Evolutionary conservation across 441 rosid species (phyloP), one percentile per base, ranked within the genome.

Genomic region (Bocquillonia castaneifolia): DNA sequence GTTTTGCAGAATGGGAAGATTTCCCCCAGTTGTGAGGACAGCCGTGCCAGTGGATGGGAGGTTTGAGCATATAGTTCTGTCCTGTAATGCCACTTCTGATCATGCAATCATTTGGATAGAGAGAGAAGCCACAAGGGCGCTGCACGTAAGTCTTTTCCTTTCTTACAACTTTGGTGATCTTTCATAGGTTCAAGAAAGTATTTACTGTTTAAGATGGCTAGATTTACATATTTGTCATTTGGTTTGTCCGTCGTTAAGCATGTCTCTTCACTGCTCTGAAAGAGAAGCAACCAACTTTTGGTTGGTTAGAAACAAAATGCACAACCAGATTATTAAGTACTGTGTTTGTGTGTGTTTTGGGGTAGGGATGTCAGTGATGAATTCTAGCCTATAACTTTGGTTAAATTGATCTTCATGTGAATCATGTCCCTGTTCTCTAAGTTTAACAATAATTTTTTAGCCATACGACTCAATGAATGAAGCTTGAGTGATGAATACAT

Each of bases 21-120:
- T 59, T 73, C 93, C 96, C 9, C 97, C 98, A 2, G 87, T 91
- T 44, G 97, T 93, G 68, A 91, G 86, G 72, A 91, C 96, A 20
- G 97, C 94, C 53, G 97, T 93, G 26, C 97, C 98, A 1, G 98
- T 93, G 23, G 97, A 88, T 36, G 98, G 98, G 72, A 83, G 98
- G 69, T 93, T 93, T 44, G 98, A 93, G 82, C 98, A 88, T 66
- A 86, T 91, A 39, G 96, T 91, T 74, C 90, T 93, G 47, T 89
- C 97, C 60, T 93, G 94, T 79, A 89, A 93, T 72, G 98, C 97
- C 62, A 88, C 89, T 70, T 88, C 97, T 29, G 98, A 93, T 67
- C 98, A 93, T 64, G 91, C 94, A 63, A 87, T 93, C 70, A 73
- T 93, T 42, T 93, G 97, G 96, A 82, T 90, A 45, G 91, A 89